These are phyloP conservation scores for Cercospora sp. DNA, from an alignment of 2,329 filamentous ascomycete species.

Conservation along the genomic window DNA sequence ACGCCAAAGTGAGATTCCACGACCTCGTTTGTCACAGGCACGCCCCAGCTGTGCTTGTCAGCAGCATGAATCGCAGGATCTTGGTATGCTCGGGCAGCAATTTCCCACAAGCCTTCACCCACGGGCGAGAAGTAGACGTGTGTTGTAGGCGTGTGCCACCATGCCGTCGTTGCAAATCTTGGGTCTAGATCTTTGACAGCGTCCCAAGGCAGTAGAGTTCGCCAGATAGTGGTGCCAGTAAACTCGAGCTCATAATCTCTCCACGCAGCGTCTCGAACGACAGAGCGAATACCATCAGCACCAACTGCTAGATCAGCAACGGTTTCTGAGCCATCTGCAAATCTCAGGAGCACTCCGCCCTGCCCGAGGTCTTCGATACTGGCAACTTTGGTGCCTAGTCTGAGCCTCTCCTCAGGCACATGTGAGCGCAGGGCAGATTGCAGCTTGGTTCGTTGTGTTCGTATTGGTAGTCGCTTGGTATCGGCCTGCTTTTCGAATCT, in stretches of 20 bases:
- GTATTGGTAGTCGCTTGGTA: constrained; percentile 15
- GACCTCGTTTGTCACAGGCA: constrained; percentile 40
- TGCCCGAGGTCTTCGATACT: constrained; percentile 42
- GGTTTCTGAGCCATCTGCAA: constrained; percentile 44
- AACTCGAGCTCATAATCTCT: constrained; percentile 49
- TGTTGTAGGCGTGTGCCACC: constrained; percentile 48
- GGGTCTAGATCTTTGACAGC: constrained; percentile 36
- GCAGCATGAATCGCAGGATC: constrained; percentile 17
- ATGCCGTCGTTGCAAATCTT: constrained; percentile 41
- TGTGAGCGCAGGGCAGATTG: constrained; percentile 52
- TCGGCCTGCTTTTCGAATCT: constrained; percentile 9
- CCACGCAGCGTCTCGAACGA: constrained; percentile 47
- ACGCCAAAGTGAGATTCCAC: constrained; percentile 43
- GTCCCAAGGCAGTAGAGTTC: constrained; percentile 43
- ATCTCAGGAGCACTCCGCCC: constrained; percentile 45
- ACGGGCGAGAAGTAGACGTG: constrained; percentile 48
- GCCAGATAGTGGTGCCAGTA: constrained; percentile 53
- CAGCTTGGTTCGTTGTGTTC: constrained; percentile 39
- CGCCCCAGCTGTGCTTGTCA: constrained; percentile 41
- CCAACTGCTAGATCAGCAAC: constrained; percentile 41
- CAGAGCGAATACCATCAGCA: constrained; percentile 55
- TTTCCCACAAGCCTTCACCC: constrained; percentile 35
- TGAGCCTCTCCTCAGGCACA: constrained; percentile 48
- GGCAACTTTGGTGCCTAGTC: constrained; percentile 48
- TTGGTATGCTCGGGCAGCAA: constrained; percentile 24